Percentiles rank a stretch among this genome's conserved stretches.
These are phyloP conservation scores for Ogataea henricii DNA, from an alignment of 805 yeast genomes.

Conservation along the genomic window DNA sequence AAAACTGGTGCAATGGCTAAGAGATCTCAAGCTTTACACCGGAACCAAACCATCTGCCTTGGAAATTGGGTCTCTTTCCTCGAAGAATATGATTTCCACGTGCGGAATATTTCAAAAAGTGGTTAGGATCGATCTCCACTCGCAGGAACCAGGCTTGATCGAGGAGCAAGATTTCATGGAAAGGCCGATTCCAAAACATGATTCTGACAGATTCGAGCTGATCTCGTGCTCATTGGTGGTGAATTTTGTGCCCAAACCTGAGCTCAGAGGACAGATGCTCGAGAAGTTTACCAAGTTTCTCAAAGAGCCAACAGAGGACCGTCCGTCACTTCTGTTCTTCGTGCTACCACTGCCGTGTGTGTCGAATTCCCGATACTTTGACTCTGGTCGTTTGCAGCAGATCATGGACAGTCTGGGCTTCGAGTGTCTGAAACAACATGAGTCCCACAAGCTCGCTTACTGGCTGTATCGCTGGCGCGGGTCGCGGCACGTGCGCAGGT, in stretches of 20 bases:
- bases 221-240: slow-evolving; percentile 85
- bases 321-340: slow-evolving; percentile 55
- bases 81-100: slow-evolving; percentile 66
- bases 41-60: slow-evolving; percentile 46
- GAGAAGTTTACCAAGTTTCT: slow-evolving; percentile 58
- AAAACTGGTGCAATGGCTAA: slow-evolving; percentile 72
- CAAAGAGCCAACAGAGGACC: slow-evolving; percentile 29
- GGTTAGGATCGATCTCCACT: slow-evolving; percentile 73
- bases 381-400: slow-evolving; percentile 40
- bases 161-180: slow-evolving; percentile 83
- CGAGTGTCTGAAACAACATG: slow-evolving; percentile 44
- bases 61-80: slow-evolving; percentile 83
- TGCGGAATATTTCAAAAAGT: slow-evolving; percentile 53
- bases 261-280: slow-evolving; percentile 78
- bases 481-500: slow-evolving; percentile 10
- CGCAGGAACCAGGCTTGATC: slow-evolving; percentile 68
- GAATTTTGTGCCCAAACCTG: slow-evolving; percentile 80
- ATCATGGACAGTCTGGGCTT: slow-evolving; percentile 69
- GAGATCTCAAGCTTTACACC: slow-evolving; percentile 30
- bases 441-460: slow-evolving; percentile 73
- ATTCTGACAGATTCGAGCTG: slow-evolving; percentile 55
- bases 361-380: slow-evolving; percentile 77
- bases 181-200: slow-evolving; percentile 55
- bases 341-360: slow-evolving; percentile 91
- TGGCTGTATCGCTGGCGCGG: slow-evolving; percentile 61